Base-by-base conservation (phyloP, 2,329 filamentous ascomycete species). In the Chaetomium olivaceum region DNA sequence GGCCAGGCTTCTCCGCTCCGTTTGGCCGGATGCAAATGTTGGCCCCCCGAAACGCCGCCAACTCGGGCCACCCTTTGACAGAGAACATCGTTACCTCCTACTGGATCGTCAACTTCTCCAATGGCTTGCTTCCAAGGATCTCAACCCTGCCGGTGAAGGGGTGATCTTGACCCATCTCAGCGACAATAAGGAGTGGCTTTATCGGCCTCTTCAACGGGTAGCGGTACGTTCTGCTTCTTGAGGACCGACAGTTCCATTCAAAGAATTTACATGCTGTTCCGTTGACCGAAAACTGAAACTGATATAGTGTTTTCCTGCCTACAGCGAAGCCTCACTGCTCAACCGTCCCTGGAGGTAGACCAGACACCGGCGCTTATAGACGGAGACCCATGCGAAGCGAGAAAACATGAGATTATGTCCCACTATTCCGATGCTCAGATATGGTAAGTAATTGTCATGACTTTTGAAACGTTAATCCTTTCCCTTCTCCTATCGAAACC, bases 51-150 rank as follows among this genome's bases (percentile, higher is more conserved):
- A 61, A 61, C 46, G 58, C 25, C 46, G 48, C 29, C 58, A 51
- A n/a, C 48, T 61, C 14, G 58, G 58, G n/a, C 58, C 48, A n/a
- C 58, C 46, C 46, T 61, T 61, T 27, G 29, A 31, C n/a, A n/a
- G n/a, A 31, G 29, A 31, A 31, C 4, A 31, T 31, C 29, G 4
- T 31, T 31, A 31, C 29, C 29, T 12, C 8, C 0, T 19, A 29
- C 58, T 48, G 46, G 58, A 61, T 52, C 33, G 51, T 27, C 46
- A 61, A 61, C 58, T 61, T 23, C 23, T 61, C 48, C 46, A 31
- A 39, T 61, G 58, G 58, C 46, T 61, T 52, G 58, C 58, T 52
- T 61, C 48, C 9, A 61, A 61, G 31, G 58, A 61, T 39, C 58
- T 61, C n/a, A 61, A 61, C 33, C 58, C 58, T 19, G 21, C 29